Base-by-base conservation (phyloP, 352 stramenopile species). In the Pythium chondricola region DNA sequence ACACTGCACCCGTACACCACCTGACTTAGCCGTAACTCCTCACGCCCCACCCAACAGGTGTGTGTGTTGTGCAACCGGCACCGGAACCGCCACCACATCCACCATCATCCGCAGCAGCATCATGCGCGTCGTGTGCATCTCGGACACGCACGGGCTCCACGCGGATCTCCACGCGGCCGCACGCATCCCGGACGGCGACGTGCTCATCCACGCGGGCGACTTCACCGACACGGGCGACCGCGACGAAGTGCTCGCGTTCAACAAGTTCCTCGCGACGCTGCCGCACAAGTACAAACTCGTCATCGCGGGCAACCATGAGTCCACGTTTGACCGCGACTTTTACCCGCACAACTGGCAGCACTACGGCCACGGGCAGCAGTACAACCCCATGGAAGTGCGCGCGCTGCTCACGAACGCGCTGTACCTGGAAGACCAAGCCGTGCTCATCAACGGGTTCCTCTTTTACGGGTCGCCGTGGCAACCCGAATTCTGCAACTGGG, bases 131-230 rank as follows among this genome's bases (percentile, higher is more conserved):
- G 79, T 88, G 22, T 83, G 71, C 52, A 65, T 88, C 42, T 91
- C 79, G 13, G 79, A 91, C 60, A 91, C 79, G 27, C 79, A 91
- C 49, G 72, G 70, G 30, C 66, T 85, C 29, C 79, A 88, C 45
- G 65, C 74, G 2, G 63, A 66, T 31, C 66, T 98, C 70, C 74
- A 56, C 7, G 51, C 43, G 25, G 48, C 27, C 36, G 36, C 41
- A 22, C 56, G 43, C 30, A 66, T 88, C n/a, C 74, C 81, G 0
- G 56, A 71, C 37, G 77, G 93, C 51, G 82, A 91, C 49, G 83
- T 96, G 42, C 58, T 96, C 20, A 67, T 97, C 24, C 85, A 95
- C 40, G 86, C 95, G 38, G 77, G 77, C 18, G 88, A 98, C 70
- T 88, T 98, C 38, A 86, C 76, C 26, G 88, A 80, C 62, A 93